phyloP scores from a whole-genome alignment of 768 basidiomycete genomes.

The Dictyophora rubrovolvata region DNA sequence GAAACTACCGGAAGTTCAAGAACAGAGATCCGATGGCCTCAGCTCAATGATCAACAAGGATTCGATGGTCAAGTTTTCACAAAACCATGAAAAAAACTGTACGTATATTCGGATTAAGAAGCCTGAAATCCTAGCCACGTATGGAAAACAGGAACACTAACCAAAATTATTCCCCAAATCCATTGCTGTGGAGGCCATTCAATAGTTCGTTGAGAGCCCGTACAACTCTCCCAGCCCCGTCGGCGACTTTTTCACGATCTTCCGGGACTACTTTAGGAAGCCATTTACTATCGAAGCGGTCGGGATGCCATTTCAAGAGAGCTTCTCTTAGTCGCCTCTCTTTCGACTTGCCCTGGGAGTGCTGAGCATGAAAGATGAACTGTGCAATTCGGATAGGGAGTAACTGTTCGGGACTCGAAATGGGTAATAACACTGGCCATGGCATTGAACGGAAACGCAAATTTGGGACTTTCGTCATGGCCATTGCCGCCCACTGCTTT shows the following conservation, averaged over 20 bases:
- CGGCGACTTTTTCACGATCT: constrained; percentile 57
- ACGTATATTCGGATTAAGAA: too few species aligned
- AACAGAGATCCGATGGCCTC: too few species aligned
- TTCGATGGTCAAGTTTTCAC: not conserved
- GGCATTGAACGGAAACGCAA: constrained; percentile 57
- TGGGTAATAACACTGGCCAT: constrained; percentile 50
- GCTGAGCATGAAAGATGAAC: constrained; percentile 57
- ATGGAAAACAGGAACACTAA: not conserved
- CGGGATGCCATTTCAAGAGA: constrained; percentile 72
- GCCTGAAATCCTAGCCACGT: not conserved
- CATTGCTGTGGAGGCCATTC: constrained; percentile 17
- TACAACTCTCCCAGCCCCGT: constrained; percentile 64
- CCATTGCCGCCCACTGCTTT: constrained; percentile 11
- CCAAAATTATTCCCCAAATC: not conserved
- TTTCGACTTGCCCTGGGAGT: constrained; percentile 46
- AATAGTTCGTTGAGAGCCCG: constrained; percentile 64
- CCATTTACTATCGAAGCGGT: constrained; percentile 66
- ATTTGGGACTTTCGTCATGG: constrained; percentile 21
- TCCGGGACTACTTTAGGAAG: constrained; percentile 51
- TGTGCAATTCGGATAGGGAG: constrained; percentile 39
- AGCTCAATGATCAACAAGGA: not conserved
- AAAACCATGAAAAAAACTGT: not conserved
- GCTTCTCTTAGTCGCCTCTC: constrained; percentile 73
- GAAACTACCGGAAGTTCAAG: too few species aligned
- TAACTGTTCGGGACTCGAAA: constrained; percentile 39